Evolutionary conservation across 169 alveolate species (phyloP), one percentile per base, ranked within the genome.

Genomic region (Eimeria tenella): DNA sequence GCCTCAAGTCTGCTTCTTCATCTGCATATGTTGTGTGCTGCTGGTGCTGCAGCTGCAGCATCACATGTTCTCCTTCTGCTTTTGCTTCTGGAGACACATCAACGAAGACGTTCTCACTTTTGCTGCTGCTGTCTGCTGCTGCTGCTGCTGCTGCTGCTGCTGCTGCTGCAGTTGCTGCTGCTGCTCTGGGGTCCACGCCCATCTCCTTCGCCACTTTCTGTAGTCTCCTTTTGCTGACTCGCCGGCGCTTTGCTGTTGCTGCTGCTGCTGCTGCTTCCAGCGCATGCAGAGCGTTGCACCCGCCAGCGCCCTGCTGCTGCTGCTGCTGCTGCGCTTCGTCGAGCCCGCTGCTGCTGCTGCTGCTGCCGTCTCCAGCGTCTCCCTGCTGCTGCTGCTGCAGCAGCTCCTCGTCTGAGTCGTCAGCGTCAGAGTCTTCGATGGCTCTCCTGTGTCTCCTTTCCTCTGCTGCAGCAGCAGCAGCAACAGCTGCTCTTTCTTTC

Each of bases 201-300:
- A 65, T 17, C 62, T 63, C 58, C 15, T 21, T 15, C n/a, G 65
- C 68, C 17, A 62, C 63, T 21, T 50, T 15, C 53, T 74, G 62
- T 82, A 42, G 60, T 17, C 82, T 0, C 83, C 82, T 60, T 65
- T 86, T 86, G 83, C 82, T 86, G 62, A 86, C 93, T 31, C 82
- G 81, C 23, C 3, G 42, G 31, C 17, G 23, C 56, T 8, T 50
- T 53, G 60, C 84, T 74, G 42, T n/a, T 31, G 60, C 60, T 25
- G 84, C 58, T 25, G 60, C 84, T 11, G 60, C 84, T 19, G 10
- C 23, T 13, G 19, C 84, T n/a, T 74, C 58, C 60, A 8, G 53
- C 58, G 62, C 84, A 13, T 68, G 53, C 84, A 74, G 58, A 25
- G 21, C 53, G 58, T n/a, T 68, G 49, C n/a, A 68, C 49, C n/a